Conservation (phyloP, 2,329 filamentous ascomycete genomes). For the Whalleya microplaca region DNA sequence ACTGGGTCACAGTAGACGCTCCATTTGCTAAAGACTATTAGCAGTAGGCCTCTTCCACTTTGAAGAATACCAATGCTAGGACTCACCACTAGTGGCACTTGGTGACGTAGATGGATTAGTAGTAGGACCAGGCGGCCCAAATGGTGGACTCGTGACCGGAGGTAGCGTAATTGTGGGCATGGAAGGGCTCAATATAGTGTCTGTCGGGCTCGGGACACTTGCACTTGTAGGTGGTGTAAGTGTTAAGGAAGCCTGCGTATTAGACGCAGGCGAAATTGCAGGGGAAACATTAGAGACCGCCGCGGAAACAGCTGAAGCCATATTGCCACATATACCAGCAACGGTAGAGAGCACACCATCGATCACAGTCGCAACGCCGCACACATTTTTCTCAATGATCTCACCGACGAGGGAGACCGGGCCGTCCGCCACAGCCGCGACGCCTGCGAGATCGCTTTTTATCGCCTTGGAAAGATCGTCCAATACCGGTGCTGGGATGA, state of each 20-base stretch:
- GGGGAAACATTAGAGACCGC: slow-evolving; percentile 15
- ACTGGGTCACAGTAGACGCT: neutral
- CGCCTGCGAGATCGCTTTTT: slow-evolving; percentile 25
- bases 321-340: slow-evolving; percentile 30
- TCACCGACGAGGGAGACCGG: slow-evolving; percentile 26
- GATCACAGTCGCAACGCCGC: slow-evolving; percentile 26
- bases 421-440: slow-evolving; percentile 22
- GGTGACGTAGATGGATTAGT: too few species aligned
- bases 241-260: slow-evolving; percentile 7
- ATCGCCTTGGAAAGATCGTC: slow-evolving; percentile 20
- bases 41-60: neutral
- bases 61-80: neutral
- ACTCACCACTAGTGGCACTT: slow-evolving; percentile 25
- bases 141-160: too few species aligned
- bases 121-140: too few species aligned
- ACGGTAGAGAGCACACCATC: slow-evolving; percentile 31
- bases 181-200: neutral
- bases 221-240: slow-evolving; percentile 2
- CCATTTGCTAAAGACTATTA: slow-evolving; percentile 4
- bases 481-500: slow-evolving; percentile 18
- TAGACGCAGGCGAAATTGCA: neutral
- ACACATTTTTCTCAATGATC: slow-evolving; percentile 30
- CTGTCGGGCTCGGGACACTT: neutral
- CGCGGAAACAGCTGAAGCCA: slow-evolving; percentile 21
- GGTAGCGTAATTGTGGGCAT: neutral